phyloP scores from a whole-genome alignment of 1,139 yeast species.

The Candida dubliniensis region DNA sequence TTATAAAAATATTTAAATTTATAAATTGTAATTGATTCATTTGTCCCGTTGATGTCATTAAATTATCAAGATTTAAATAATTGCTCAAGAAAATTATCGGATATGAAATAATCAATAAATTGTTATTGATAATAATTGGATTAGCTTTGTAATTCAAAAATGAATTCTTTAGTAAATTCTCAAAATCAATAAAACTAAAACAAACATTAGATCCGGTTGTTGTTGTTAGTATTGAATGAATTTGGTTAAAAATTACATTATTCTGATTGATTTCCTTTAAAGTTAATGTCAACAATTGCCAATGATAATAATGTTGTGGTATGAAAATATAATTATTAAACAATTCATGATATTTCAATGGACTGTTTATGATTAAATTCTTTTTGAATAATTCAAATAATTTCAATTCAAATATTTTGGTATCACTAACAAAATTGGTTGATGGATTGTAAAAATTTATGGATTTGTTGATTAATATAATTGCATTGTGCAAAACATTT shows the following conservation, averaged over 20 bases:
- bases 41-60: slow-evolving; percentile 18
- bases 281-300: slow-evolving; percentile 41
- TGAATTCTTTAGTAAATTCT: slow-evolving; percentile 14
- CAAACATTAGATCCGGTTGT: slow-evolving; percentile 3
- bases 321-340: slow-evolving; percentile 42
- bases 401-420: slow-evolving; percentile 13
- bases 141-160: slow-evolving; percentile 23
- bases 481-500: slow-evolving; percentile 47
- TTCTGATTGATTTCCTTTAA: slow-evolving; percentile 38
- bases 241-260: slow-evolving; percentile 9
- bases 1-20: slow-evolving; percentile 24
- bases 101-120: slow-evolving; percentile 43
- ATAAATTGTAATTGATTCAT: slow-evolving; percentile 17
- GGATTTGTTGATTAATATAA: slow-evolving; percentile 46
- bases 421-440: not conserved
- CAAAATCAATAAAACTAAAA: slow-evolving; percentile 13
- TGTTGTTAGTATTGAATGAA: not conserved
- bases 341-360: slow-evolving; percentile 45
- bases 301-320: slow-evolving; percentile 37
- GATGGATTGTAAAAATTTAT: slow-evolving; percentile 25
- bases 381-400: slow-evolving; percentile 42
- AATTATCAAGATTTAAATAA: slow-evolving; percentile 14
- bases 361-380: slow-evolving; percentile 44
- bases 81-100: slow-evolving; percentile 37
- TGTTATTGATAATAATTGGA: slow-evolving; percentile 37